Evolutionary conservation across 148 eudicot species (phyloP).

Genomic region (Limonium bicolor): DNA sequence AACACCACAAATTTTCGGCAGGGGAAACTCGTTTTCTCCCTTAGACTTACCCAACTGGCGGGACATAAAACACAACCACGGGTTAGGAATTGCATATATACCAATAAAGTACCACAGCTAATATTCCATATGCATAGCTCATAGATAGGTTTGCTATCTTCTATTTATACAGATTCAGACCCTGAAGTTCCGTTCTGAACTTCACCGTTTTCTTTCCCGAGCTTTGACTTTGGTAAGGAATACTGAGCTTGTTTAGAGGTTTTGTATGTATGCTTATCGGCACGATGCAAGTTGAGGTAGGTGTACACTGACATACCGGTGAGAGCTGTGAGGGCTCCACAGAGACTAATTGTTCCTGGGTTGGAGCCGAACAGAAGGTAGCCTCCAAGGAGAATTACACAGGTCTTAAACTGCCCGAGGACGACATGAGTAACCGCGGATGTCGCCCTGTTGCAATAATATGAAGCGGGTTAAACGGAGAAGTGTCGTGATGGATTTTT

Average conservation of each 20-base stretch:
- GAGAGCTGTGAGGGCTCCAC: slow-evolving; percentile 71
- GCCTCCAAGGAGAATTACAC: slow-evolving; percentile 89
- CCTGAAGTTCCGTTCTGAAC: slow-evolving; percentile 14
- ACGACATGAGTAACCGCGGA: slow-evolving; percentile 89
- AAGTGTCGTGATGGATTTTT: background rate
- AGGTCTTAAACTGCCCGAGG: slow-evolving; percentile 92
- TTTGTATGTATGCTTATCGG: slow-evolving; percentile 41
- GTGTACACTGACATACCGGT: slow-evolving; percentile 77
- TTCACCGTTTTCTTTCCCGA: slow-evolving; percentile 54
- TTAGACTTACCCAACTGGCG: no score
- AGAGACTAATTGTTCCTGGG: slow-evolving; percentile 66
- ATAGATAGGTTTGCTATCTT: no score
- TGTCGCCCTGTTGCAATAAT: slow-evolving; percentile 42
- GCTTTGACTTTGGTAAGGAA: slow-evolving; percentile 50
- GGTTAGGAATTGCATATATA: no score
- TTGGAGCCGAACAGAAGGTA: slow-evolving; percentile 71
- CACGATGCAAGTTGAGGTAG: slow-evolving; percentile 38
- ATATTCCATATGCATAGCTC: no score
- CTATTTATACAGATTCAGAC: slow-evolving; percentile 48
- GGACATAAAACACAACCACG: no score
- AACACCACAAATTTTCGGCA: no score
- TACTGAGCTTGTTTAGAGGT: slow-evolving; percentile 28
- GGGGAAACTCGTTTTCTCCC: no score
- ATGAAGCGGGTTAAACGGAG: background rate
- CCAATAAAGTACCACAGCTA: no score